Evolutionary conservation across 805 yeast genomes (phyloP).

Genomic region (Myxozyma lipomycoides): DNA sequence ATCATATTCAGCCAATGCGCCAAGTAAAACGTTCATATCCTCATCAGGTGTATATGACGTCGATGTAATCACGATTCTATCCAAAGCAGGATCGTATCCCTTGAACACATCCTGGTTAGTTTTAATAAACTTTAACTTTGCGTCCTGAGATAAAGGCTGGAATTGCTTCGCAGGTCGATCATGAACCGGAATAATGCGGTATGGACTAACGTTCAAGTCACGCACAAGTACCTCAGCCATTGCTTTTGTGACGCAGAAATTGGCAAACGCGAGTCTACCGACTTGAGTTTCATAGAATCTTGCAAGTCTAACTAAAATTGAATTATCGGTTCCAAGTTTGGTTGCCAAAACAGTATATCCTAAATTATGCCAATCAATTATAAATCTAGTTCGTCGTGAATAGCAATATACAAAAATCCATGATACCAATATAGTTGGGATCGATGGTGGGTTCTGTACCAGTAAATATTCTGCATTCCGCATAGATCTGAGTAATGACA

Average conservation of each 20-base stretch:
- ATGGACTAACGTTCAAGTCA: slow-evolving; percentile 50
- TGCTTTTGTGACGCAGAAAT: slow-evolving; percentile 73
- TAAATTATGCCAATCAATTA: slow-evolving; percentile 95
- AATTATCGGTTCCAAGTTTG: slow-evolving; percentile 46
- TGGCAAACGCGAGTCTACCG: slow-evolving; percentile 57
- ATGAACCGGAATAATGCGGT: slow-evolving; percentile 61
- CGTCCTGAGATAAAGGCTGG: slow-evolving; percentile 44
- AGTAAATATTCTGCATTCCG: slow-evolving; percentile 64
- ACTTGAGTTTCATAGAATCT: slow-evolving; percentile 60
- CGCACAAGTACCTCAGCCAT: slow-evolving; percentile 59
- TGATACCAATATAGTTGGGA: slow-evolving; percentile 71
- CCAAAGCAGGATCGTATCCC: slow-evolving; percentile 40
- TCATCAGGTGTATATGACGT: slow-evolving; percentile 97
- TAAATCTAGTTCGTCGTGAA: slow-evolving; percentile 54
- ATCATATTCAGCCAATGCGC: slow-evolving; percentile 64
- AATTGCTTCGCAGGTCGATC: slow-evolving; percentile 81
- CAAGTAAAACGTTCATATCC: slow-evolving; percentile 66
- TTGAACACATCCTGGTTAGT: slow-evolving; percentile 33
- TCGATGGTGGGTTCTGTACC: slow-evolving; percentile 81
- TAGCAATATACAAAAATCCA: slow-evolving; percentile 50
- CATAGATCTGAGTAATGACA: slow-evolving; percentile 48
- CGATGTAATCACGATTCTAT: slow-evolving; percentile 72
- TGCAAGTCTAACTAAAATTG: slow-evolving; percentile 60
- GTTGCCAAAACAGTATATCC: slow-evolving; percentile 78
- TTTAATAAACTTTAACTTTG: slow-evolving; percentile 37